Base-by-base conservation (phyloP, 345 rosid species). In the Brassica juncea region DNA sequence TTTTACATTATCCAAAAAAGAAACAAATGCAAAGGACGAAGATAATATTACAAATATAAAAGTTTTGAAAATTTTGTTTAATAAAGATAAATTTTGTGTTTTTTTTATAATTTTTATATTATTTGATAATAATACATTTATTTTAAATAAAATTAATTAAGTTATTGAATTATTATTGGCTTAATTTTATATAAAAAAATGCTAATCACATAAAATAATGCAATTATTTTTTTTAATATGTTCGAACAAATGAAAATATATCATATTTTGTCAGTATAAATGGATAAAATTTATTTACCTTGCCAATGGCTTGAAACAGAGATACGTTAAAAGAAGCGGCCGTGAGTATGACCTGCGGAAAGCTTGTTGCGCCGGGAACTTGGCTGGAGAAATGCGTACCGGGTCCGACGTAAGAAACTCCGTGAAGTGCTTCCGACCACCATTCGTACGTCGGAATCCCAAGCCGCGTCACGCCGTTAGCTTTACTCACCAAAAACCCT, bases 341-440 rank as follows among this genome's bases (percentile, higher is more conserved):
- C 0, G 97, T 93, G 71, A 91, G 85, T 74, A 95, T 95, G 79
- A 93, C 97, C 81, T 89, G 96, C 65, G 99, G 99, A 71, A 95
- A 95, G 68, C 97, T 95, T 0, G 99, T 95, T 5, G 99, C 99
- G 0, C 92, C 99, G 0, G 99, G 97, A 28, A 93, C 92, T n/a
- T 57, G 44, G 47, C 73, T 66, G 52, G 88, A 80, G 75, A 95
- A 95, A 64, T 10, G 85, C 0, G 96, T 93, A 0, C 94, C 97
- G 0, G 89, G 92, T 4, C 99, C 99, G 11, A 86, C 84, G 75
- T 91, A 58, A 15, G 98, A 93, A 39, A 93, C 97, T 27, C 99
- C 99, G 49, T 94, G 99, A 74, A 94, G 82, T 34, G 98, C 99
- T 87, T 94, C 99, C 0, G 97, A 91, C 99, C 98, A 95, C 99